Conservation (phyloP, 495 filamentous ascomycete genomes). For the Articulospora tetracladia region DNA sequence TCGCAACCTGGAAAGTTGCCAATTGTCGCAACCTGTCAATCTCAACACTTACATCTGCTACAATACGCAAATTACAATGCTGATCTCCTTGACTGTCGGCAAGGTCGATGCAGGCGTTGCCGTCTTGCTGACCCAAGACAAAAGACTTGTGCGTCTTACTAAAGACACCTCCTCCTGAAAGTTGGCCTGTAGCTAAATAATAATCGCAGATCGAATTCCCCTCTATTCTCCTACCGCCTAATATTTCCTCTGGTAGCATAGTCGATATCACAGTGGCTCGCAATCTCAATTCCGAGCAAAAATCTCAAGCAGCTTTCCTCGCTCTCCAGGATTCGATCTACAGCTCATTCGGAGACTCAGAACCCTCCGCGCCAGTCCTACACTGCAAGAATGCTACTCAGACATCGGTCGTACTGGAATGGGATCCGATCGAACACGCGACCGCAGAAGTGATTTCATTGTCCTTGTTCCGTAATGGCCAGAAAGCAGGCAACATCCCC, state of each 20-base stretch:
- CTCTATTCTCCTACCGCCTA: conserved; percentile 90
- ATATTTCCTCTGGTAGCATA: conserved; percentile 92
- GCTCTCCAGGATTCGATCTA: conserved; percentile 85
- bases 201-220: conserved; percentile 90
- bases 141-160: conserved; percentile 70
- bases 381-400: conserved; percentile 95
- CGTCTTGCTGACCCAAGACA: conserved; percentile 94
- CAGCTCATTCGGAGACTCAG: conserved; percentile 74
- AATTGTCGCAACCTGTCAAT: conserved; percentile 21
- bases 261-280: conserved; percentile 96
- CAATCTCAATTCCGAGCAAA: conserved; percentile 73
- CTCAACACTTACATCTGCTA: not conserved
- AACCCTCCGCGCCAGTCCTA: conserved; percentile 75
- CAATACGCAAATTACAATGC: conserved; percentile 49
- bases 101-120: conserved; percentile 99
- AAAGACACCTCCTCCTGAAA: not conserved
- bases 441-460: conserved; percentile 86
- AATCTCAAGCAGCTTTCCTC: conserved; percentile 69
- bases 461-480: conserved; percentile 89
- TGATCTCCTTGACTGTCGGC: conserved; percentile 96
- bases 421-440: conserved; percentile 91
- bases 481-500: conserved; percentile 92
- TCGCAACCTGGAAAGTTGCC: not conserved
- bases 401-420: conserved; percentile 94
- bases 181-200: not conserved